A percentile compares a stretch with the other conserved stretches of the same genome.
Evolutionary conservation across 2,329 filamentous ascomycete species (phyloP).

Genomic region (Hortaea sp.): DNA sequence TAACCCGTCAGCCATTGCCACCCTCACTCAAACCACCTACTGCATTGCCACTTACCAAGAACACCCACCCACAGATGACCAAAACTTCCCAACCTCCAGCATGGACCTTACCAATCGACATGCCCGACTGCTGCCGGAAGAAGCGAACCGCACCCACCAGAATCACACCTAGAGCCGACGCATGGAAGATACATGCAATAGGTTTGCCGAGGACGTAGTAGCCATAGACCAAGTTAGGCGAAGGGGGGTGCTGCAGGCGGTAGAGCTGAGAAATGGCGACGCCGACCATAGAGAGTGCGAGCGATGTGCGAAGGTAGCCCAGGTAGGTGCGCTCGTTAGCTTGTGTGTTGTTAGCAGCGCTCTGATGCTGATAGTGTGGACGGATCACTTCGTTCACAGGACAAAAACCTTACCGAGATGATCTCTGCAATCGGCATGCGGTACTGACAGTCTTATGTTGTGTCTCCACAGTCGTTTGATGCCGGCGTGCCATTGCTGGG

Average conservation of each 20-base stretch:
- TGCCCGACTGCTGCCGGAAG: slow-evolving; percentile 51
- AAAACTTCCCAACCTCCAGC: slow-evolving; percentile 51
- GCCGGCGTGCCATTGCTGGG: slow-evolving; percentile 28
- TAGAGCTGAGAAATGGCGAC: slow-evolving; percentile 60
- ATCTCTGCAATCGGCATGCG: slow-evolving; percentile 42
- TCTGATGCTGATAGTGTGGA: neutral
- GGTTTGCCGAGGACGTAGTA: slow-evolving; percentile 54
- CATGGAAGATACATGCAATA: slow-evolving; percentile 42
- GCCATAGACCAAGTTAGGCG: slow-evolving; percentile 40
- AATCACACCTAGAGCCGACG: slow-evolving; percentile 38
- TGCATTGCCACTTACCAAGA: slow-evolving; percentile 35
- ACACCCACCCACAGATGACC: slow-evolving; percentile 35
- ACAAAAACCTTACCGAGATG: slow-evolving; percentile 38
- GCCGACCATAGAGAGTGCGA: slow-evolving; percentile 58
- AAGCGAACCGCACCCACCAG: slow-evolving; percentile 49
- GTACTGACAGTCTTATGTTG: slow-evolving; percentile 42
- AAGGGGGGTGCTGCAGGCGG: slow-evolving; percentile 43
- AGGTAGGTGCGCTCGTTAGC: slow-evolving; percentile 67
- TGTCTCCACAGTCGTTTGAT: slow-evolving; percentile 38
- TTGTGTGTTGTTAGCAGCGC: slow-evolving; percentile 24
- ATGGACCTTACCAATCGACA: slow-evolving; percentile 47
- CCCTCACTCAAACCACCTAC: neutral
- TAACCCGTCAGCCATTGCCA: neutral
- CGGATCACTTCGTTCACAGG: neutral
- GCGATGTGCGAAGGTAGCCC: slow-evolving; percentile 60